phyloP scores from a whole-genome alignment of 192 early-diverging fungal species.

The Piromyces finnis region DNA sequence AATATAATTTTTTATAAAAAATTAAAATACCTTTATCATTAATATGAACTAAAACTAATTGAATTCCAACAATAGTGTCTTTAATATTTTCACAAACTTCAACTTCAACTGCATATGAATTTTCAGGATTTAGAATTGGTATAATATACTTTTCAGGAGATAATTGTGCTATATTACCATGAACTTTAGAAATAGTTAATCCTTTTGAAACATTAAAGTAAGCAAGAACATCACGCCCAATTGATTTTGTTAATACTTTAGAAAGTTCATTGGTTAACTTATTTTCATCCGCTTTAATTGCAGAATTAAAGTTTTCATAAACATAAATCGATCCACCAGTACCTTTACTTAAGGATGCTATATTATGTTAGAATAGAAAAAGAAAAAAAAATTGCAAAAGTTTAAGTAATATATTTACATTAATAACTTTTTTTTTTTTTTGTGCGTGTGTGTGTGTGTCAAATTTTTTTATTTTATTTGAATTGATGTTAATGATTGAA shows the following conservation, averaged over 20 bases:
- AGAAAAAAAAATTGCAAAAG: too few species aligned
- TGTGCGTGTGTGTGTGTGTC: too few species aligned
- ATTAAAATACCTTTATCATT: neutral
- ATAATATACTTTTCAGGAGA: neutral
- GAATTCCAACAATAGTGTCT: neutral
- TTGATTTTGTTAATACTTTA: neutral
- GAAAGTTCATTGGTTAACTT: neutral
- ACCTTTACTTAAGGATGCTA: neutral
- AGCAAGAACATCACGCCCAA: neutral
- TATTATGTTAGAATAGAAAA: too few species aligned
- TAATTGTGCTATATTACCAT: neutral
- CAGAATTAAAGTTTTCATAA: neutral
- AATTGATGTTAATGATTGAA: too few species aligned
- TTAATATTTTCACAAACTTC: neutral
- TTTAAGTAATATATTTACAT: too few species aligned
- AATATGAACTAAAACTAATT: neutral
- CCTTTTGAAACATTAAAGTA: neutral
- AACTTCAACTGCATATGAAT: neutral
- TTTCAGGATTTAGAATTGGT: neutral
- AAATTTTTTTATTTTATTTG: too few species aligned
- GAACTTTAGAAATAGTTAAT: neutral
- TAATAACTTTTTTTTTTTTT: too few species aligned
- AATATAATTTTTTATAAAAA: too few species aligned
- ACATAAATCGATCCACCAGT: neutral
- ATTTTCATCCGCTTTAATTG: neutral